Evolutionary conservation across 2,329 filamentous ascomycete species (phyloP), one percentile per base, ranked within the genome.

Genomic region (Raffaelea albimanens): DNA sequence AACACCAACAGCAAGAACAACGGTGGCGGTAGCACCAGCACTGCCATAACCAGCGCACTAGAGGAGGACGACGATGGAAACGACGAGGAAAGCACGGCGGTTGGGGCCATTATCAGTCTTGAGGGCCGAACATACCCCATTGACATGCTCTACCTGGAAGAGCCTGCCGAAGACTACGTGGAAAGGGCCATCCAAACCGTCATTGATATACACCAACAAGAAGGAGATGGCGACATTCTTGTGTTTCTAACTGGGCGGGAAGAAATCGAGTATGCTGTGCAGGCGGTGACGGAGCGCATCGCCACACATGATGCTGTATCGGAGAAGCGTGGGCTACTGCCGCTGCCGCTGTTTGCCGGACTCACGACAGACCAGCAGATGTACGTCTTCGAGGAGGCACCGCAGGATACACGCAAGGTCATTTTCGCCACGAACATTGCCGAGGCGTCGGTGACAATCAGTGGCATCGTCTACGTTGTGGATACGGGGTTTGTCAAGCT

Each of bases 361-460:
- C 75, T 97, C 5, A 80, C 88, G 2, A 88, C 85, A 9, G 90
- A 96, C 54, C 83, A 96, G 59, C 93, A 97, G 61, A 91, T 95
- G 80, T 90, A 90, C 55, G 85, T 97, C 38, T 97, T 97, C 61
- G 88, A 95, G 57, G 81, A 85, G 46, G 71, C 89, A 2, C 81
- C 87, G 0, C 82, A 87, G 51, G 83, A 90, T 50, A 90, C 83
- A 1, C 78, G 93, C 39, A 97, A 97, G 61, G 85, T 96, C 36
- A 86, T 98, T 33, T 83, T 96, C 55, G 85, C 87, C 4, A 97
- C 93, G 50, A 97, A 97, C 61, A 96, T 97, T 54, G 89, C 93
- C 13, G 93, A 98, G 69, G 91, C 93, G 4, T 95, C 88, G 2
- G 85, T 98, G 40, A 97, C 93, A 16, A 94, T 97, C 48, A 83